phyloP scores from a whole-genome alignment of 1,139 yeast species.

The Suhomyces bolitotheri region DNA sequence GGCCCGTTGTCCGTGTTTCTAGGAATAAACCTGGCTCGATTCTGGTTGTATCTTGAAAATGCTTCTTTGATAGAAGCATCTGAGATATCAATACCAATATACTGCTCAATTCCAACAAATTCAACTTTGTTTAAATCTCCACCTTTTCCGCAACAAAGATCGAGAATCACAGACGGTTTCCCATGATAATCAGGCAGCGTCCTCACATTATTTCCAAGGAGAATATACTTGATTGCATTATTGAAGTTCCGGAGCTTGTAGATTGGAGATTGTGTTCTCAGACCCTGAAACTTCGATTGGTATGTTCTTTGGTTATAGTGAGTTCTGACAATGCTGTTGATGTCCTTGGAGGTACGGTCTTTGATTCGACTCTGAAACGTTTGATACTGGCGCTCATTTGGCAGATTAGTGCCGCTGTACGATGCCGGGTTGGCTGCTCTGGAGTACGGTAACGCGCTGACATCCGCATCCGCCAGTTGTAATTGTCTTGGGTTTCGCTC shows the following conservation, averaged over 20 bases:
- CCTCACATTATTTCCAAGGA: slow-evolving; percentile 68
- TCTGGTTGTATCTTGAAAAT: slow-evolving; percentile 60
- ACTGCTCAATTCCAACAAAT: slow-evolving; percentile 68
- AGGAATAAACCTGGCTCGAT: slow-evolving; percentile 42
- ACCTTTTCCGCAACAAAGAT: slow-evolving; percentile 96
- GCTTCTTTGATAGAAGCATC: slow-evolving; percentile 89
- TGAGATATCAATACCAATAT: slow-evolving; percentile 89
- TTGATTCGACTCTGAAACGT: slow-evolving; percentile 43
- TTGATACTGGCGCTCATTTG: slow-evolving; percentile 27
- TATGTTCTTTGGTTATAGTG: slow-evolving; percentile 88
- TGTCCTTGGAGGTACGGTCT: slow-evolving; percentile 39
- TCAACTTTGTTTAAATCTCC: slow-evolving; percentile 94
- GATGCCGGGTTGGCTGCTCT: slow-evolving; percentile 34
- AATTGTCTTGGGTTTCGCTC: slow-evolving; percentile 12
- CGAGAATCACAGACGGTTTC: slow-evolving; percentile 51
- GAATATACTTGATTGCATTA: slow-evolving; percentile 84
- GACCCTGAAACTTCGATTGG: slow-evolving; percentile 58
- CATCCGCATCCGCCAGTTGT: slow-evolving; percentile 1
- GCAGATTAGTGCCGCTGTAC: slow-evolving; percentile 8
- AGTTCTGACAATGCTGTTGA: slow-evolving; percentile 64
- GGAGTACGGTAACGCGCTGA: slow-evolving; percentile 27
- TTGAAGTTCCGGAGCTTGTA: slow-evolving; percentile 85
- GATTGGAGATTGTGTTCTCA: slow-evolving; percentile 77
- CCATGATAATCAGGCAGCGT: slow-evolving; percentile 37
- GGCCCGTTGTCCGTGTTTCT: slow-evolving; percentile 15